Conservation (phyloP, 2,329 filamentous ascomycete genomes). For the Fusarium humuli region DNA sequence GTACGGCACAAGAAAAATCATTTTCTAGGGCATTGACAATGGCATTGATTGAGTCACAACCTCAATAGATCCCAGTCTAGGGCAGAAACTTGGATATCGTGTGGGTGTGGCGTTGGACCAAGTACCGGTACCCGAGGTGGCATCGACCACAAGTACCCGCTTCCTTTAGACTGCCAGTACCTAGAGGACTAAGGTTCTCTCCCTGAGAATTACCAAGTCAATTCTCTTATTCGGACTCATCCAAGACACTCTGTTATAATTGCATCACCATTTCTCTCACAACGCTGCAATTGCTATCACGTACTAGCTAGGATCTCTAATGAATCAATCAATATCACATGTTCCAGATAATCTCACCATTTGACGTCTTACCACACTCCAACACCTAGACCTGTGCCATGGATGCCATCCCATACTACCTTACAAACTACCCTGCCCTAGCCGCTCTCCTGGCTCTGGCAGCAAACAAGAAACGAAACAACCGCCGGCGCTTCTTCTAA, state of each 20-base stretch:
- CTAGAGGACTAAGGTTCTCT: not conserved
- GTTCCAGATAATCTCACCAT: constrained; percentile 12
- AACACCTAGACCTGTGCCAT: constrained; percentile 13
- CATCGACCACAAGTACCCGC: constrained; percentile 28
- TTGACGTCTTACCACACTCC: constrained; percentile 25
- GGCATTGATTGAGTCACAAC: constrained; percentile 21
- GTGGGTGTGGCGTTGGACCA: constrained; percentile 36
- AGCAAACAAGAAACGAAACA: constrained; percentile 48
- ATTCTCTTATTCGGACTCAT: constrained; percentile 3
- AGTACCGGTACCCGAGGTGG: constrained; percentile 41
- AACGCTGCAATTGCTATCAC: constrained; percentile 3
- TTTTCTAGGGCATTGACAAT: not conserved
- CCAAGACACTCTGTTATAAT: constrained; percentile 24
- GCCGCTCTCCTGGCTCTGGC: constrained; percentile 40
- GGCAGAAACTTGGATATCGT: constrained; percentile 18
- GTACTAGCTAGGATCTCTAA: constrained; percentile 4
- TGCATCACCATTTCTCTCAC: not conserved
- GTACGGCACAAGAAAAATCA: constrained; percentile 7
- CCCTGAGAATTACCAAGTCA: constrained; percentile 1
- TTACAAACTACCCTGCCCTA: constrained; percentile 26
- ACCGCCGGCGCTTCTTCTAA: constrained; percentile 43
- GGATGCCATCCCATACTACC: not conserved
- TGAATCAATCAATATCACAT: constrained; percentile 20
- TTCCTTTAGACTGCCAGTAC: not conserved
- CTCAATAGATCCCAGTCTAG: constrained; percentile 19